Conservation (phyloP, 768 basidiomycete genomes). For the Leccinellum rugosiceps region DNA sequence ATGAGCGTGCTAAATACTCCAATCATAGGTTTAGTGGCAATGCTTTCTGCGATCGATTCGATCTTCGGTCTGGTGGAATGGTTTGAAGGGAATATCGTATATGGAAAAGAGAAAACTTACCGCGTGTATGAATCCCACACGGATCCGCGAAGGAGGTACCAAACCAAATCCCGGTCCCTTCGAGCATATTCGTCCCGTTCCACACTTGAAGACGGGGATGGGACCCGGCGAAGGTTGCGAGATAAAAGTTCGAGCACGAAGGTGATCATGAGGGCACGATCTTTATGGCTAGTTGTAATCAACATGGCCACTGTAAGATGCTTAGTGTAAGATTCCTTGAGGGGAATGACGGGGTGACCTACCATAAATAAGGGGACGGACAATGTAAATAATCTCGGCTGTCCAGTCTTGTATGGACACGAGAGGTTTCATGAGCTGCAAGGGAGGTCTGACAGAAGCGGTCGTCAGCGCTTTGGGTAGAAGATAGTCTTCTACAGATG, state of each 20-base stretch:
- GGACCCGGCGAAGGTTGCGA: constrained; percentile 67
- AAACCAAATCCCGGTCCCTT: constrained; percentile 77
- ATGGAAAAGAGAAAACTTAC: constrained; percentile 36
- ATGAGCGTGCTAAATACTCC: constrained; percentile 67
- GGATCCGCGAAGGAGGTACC: constrained; percentile 83
- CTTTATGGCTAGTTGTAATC: constrained; percentile 29
- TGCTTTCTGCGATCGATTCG: constrained; percentile 54
- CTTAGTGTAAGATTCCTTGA: constrained; percentile 1
- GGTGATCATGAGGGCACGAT: constrained; percentile 60
- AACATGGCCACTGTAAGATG: constrained; percentile 21
- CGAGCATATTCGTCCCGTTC: constrained; percentile 79
- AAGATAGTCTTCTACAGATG: constrained; percentile 74
- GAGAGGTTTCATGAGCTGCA: constrained; percentile 60
- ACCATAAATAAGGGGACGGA: constrained; percentile 81
- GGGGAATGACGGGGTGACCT: constrained; percentile 22
- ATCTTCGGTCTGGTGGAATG: constrained; percentile 60
- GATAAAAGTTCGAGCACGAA: constrained; percentile 72
- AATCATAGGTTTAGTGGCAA: constrained; percentile 57
- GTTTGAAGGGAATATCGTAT: background rate
- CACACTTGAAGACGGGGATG: constrained; percentile 56
- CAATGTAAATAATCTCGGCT: constrained; percentile 65
- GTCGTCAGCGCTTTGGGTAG: constrained; percentile 78
- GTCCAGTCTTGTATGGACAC: constrained; percentile 70
- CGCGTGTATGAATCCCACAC: constrained; percentile 80
- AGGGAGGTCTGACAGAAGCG: constrained; percentile 67